These are phyloP conservation scores for Otatea glauca DNA, from an alignment of 176 grass and related monocot genomes.

Conservation along the genomic window DNA sequence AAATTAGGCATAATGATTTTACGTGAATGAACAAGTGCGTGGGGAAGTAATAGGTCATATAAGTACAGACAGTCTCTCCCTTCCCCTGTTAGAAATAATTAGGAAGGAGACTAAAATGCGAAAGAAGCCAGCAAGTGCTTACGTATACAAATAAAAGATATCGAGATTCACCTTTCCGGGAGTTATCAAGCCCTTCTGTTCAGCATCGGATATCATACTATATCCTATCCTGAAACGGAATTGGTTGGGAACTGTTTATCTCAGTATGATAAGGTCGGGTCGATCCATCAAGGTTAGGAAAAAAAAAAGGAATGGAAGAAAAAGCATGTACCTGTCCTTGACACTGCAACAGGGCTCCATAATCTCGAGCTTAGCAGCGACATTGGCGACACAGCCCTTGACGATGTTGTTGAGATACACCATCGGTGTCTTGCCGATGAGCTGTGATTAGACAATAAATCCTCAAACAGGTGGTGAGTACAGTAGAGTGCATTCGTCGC, in stretches of 20 bases:
- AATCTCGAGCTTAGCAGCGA: constrained; percentile 96
- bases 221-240: constrained; percentile 81
- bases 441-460: constrained; percentile 50
- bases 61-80: not conserved
- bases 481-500: not conserved
- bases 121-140: not conserved
- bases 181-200: constrained; percentile 78
- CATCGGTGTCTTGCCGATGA: constrained; percentile 98
- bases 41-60: not conserved
- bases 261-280: not conserved
- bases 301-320: not conserved
- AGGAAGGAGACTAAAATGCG: not conserved
- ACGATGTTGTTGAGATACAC: constrained; percentile 92
- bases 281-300: not conserved
- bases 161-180: constrained; percentile 71
- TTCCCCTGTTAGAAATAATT: not conserved
- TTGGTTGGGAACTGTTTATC: not conserved
- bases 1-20: not conserved
- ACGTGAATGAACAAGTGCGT: not conserved
- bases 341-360: constrained; percentile 99
- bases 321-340: constrained; percentile 73
- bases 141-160: not conserved
- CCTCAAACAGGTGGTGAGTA: not conserved
- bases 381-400: constrained; percentile 75
- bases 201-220: constrained; percentile 90